phyloP scores from a whole-genome alignment of 2,329 filamentous ascomycete species.

The Ceratocystiopsis brevicomis region DNA sequence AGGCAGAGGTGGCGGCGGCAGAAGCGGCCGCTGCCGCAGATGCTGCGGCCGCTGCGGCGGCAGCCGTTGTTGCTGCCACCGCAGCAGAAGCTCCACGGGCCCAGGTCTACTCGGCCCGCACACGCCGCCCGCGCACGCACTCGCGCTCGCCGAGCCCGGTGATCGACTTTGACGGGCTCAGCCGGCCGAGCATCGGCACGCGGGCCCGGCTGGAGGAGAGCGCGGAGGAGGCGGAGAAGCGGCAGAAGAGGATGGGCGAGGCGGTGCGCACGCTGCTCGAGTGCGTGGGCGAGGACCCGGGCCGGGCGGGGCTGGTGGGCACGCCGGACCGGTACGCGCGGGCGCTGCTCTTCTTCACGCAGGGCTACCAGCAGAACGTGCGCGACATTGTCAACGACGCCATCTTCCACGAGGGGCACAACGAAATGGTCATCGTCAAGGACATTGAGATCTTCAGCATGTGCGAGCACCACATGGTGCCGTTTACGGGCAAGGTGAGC shows the following conservation, averaged over 20 bases:
- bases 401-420: constrained; percentile 90
- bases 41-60: too few species aligned
- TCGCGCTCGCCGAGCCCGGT: constrained; percentile 11
- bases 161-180: constrained; percentile 43
- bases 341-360: constrained; percentile 88
- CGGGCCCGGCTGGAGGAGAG: constrained; percentile 41
- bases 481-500: constrained; percentile 75
- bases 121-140: neutral
- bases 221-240: constrained; percentile 27
- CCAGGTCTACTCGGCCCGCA: too few species aligned
- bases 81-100: too few species aligned
- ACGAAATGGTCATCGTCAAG: constrained; percentile 94
- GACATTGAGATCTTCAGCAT: constrained; percentile 90
- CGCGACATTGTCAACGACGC: constrained; percentile 81
- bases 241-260: constrained; percentile 38
- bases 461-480: constrained; percentile 94
- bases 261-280: constrained; percentile 49
- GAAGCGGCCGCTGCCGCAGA: too few species aligned
- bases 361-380: constrained; percentile 91
- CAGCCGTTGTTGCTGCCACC: too few species aligned
- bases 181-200: constrained; percentile 42
- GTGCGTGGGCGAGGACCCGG: constrained; percentile 49
- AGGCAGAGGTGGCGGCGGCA: too few species aligned
- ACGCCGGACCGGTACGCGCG: constrained; percentile 81
- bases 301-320: constrained; percentile 43